Evolutionary conservation across 1,284 basidiomycete genomes (phyloP), one percentile per base, ranked within the genome.

Genomic region (Trichosporon sp.): DNA sequence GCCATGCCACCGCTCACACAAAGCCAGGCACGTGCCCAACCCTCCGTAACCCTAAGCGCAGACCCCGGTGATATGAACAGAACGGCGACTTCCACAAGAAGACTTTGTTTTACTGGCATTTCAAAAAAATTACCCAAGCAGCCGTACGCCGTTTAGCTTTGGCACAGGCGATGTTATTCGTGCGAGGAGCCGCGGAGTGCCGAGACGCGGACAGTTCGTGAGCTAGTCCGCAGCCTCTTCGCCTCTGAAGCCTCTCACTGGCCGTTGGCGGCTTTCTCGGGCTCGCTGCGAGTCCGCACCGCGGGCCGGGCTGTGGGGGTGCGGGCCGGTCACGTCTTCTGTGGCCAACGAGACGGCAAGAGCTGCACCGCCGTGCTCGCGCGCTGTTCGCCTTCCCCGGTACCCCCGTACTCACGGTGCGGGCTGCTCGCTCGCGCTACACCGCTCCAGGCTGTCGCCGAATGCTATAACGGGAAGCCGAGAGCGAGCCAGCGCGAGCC

Each of bases 11-110:
- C 51, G 7, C 26, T 26, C 1, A 26, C 26, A 26, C 26, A 26
- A 26, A 26, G 26, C 19, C 51, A 54, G 51, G 51, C 51, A 54
- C 51, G 51, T 54, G 51, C 8, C 19, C 12, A 4, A 12, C 48
- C 48, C 11, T 16, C 26, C 26, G 26, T 26, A 26, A 26, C 26
- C 26, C 26, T 26, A 26, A 26, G 26, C 8, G 19, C 51, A 54
- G n/a, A 54, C 51, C 19, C 51, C 51, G 51, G 51, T 54, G 51
- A 54, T 54, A 54, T 26, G 51, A 54, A 26, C 19, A 19, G 51
- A 54, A 26, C 51, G 51, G 51, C 8, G 51, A 54, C 51, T 54
- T 54, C 51, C 51, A 21, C 51, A 19, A 21, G 8, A 26, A 19
- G 16, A 26, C 26, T 14, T 11, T n/a, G 26, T 26, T 26, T 26